Conservation (phyloP, 2,329 filamentous ascomycete species). For the Talaromyces marneffei region DNA sequence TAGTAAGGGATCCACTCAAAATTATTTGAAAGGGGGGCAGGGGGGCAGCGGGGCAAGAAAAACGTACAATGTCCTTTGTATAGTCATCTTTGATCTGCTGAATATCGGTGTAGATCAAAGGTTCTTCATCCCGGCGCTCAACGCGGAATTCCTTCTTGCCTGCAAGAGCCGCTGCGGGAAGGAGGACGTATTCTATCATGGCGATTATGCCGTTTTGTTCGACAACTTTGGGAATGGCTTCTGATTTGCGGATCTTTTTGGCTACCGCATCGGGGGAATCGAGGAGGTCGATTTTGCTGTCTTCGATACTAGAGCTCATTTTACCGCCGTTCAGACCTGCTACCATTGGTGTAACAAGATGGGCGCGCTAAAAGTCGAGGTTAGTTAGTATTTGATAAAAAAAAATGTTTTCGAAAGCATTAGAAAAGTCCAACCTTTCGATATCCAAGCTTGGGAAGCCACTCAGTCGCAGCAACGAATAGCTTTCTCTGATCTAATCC, state of each 20-base stretch:
- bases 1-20: not conserved
- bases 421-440: slow-evolving; percentile 36
- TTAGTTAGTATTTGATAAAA: not conserved
- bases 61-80: slow-evolving; percentile 63
- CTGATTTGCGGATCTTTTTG: slow-evolving; percentile 82
- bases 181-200: slow-evolving; percentile 79
- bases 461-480: slow-evolving; percentile 68
- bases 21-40: not conserved
- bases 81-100: slow-evolving; percentile 75
- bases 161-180: slow-evolving; percentile 55
- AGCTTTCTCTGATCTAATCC: slow-evolving; percentile 73
- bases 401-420: too few relatives aligned
- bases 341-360: slow-evolving; percentile 83
- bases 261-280: slow-evolving; percentile 67
- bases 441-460: slow-evolving; percentile 80
- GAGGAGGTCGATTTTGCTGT: slow-evolving; percentile 91
- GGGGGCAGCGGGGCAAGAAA: not conserved
- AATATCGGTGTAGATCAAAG: slow-evolving; percentile 71
- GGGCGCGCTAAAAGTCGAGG: slow-evolving; percentile 46
- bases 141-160: slow-evolving; percentile 62
- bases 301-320: slow-evolving; percentile 71
- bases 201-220: slow-evolving; percentile 83
- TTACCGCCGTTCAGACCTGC: slow-evolving; percentile 77
- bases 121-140: slow-evolving; percentile 58
- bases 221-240: slow-evolving; percentile 66